Base-by-base conservation (phyloP, 2,329 filamentous ascomycete genomes). In the Mycogone perniciosa region DNA sequence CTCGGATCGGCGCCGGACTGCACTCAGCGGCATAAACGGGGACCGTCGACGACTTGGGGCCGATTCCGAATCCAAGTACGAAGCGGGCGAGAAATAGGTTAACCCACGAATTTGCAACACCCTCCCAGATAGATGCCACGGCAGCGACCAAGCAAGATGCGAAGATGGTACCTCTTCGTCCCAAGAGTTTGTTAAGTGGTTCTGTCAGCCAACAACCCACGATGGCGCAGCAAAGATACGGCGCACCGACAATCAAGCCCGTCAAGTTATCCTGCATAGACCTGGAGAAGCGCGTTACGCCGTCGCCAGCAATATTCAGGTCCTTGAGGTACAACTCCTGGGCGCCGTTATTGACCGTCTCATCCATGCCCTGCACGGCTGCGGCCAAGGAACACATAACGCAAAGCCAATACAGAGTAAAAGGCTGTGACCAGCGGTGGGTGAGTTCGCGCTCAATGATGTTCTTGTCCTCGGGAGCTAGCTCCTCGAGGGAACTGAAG, bases 11-110 rank as follows among this genome's bases (percentile, higher is more conserved):
- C 2, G 84, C 80, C 0, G 85, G 85, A 0, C 82, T 77, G 43
- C 80, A 85, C 63, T 89, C 86, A 1, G 86, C 85, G 0, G 84
- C 81, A 59, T 88, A 90, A 42, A 90, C 80, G 0, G 87, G 86
- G 0, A 84, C 79, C 1, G 75, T 81, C 5, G 75, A 76, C 9
- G 79, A 78, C 62, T 86, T 86, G 33, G 80, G 75, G 6, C 84
- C 84, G 56, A 87, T 84, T 2, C 81, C 84, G 39, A 89, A 76
- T 1, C 86, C 86, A 51, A 88, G 75, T 10, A 81, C 71, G 56
- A 88, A 81, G 26, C 85, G 78, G 42, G 80, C 80, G 45, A 80
- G 69, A 52, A 89, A 76, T 53, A 87, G 74, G 73, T 80, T 52
- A 68, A 75, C 35, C 79, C 79, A 81, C 44, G 81, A 63, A 40